Percentiles rank a stretch among this genome's conserved stretches.
phyloP scores from a whole-genome alignment of 257 asterid genomes.

The Mentha longifolia region DNA sequence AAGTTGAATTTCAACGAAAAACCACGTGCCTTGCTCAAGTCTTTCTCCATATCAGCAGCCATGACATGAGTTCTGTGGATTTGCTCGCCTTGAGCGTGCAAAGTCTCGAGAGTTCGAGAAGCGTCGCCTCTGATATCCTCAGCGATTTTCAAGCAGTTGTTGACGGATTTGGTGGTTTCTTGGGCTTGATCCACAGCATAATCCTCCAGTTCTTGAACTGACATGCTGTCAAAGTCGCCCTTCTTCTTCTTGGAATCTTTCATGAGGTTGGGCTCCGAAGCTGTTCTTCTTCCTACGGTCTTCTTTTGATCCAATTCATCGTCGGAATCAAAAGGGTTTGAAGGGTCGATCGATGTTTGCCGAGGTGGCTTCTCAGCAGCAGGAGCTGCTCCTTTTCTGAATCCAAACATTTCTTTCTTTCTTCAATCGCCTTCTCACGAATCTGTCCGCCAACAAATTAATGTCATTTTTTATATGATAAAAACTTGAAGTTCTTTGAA shows the following conservation, averaged over 20 bases:
- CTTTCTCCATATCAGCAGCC: slow-evolving; percentile 90
- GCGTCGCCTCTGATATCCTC: slow-evolving; percentile 81
- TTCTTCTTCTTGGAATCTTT: slow-evolving; percentile 45
- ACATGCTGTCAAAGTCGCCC: slow-evolving; percentile 66
- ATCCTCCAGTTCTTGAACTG: slow-evolving; percentile 78
- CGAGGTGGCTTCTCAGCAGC: slow-evolving; percentile 42
- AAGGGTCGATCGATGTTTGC: slow-evolving; percentile 34
- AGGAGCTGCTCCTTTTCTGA: slow-evolving; percentile 53
- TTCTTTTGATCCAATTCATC: slow-evolving; percentile 36
- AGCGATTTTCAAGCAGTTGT: slow-evolving; percentile 77
- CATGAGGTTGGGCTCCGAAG: slow-evolving; percentile 77
- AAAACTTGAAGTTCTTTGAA: too few species aligned
- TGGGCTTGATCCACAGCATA: slow-evolving; percentile 73
- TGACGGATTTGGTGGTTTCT: slow-evolving; percentile 79
- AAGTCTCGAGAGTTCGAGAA: slow-evolving; percentile 67
- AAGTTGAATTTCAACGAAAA: background rate
- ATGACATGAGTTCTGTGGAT: slow-evolving; percentile 84
- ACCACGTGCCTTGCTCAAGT: slow-evolving; percentile 66
- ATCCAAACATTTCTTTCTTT: slow-evolving; percentile 69
- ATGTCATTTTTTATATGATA: too few species aligned
- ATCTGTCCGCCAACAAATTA: background rate
- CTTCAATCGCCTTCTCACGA: background rate
- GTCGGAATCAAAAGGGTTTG: slow-evolving; percentile 48
- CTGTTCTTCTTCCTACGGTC: slow-evolving; percentile 56
- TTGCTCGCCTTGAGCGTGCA: slow-evolving; percentile 93